Evolutionary conservation across 2,329 filamentous ascomycete species (phyloP).

Genomic region (Zasmidium citrigriseum): DNA sequence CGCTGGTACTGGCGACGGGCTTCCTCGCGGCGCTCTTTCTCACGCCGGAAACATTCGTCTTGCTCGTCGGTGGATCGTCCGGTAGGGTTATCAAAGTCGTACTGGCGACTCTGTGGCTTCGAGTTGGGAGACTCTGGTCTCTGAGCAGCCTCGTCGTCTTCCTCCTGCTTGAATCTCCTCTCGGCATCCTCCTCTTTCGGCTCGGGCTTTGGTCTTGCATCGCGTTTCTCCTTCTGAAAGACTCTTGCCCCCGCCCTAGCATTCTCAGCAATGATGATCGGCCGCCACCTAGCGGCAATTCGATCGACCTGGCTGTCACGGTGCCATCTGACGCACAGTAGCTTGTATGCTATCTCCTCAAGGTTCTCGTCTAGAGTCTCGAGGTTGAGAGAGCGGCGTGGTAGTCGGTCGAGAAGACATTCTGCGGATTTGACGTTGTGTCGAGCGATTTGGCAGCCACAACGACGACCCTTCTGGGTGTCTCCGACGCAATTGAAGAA

Average conservation of each 20-base stretch:
- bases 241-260: not conserved
- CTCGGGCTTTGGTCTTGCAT: not conserved
- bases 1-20: slow-evolving; percentile 1
- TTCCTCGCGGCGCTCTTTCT: not conserved
- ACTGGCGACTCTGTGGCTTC: not conserved
- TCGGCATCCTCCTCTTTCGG: not conserved
- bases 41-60: not conserved
- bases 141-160: not conserved
- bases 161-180: not conserved
- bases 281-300: not conserved
- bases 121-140: no score
- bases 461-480: not conserved
- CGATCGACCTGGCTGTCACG: not conserved
- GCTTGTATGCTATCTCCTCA: not conserved
- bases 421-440: not conserved
- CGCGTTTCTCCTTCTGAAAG: not conserved
- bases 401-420: not conserved
- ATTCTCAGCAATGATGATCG: not conserved
- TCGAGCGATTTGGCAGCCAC: not conserved
- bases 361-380: not conserved
- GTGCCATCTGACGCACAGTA: not conserved
- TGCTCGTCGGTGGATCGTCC: not conserved
- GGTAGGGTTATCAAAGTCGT: not conserved
- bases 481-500: not conserved
- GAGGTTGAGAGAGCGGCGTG: not conserved